phyloP scores from a whole-genome alignment of 495 filamentous ascomycete species.

The Peziza echinospora region DNA sequence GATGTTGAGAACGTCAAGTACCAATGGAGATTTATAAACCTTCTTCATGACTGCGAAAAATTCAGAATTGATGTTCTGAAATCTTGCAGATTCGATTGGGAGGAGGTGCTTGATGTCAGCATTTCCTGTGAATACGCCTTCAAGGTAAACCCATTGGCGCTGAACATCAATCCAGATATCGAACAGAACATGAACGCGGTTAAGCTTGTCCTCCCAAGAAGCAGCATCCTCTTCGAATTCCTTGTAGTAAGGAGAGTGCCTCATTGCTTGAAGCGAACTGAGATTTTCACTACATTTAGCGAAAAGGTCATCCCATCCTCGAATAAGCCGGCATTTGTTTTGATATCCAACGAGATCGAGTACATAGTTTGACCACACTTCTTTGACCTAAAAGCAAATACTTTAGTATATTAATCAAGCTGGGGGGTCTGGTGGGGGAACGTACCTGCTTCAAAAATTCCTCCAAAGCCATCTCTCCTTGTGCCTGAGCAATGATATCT shows the following conservation, averaged over 20 bases:
- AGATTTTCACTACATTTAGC: constrained; percentile 96
- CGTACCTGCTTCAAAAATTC: constrained; percentile 77
- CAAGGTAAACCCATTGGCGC: constrained; percentile 96
- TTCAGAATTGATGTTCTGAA: constrained; percentile 97
- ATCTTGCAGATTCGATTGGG: constrained; percentile 83
- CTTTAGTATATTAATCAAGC: neutral
- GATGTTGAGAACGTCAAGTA: constrained; percentile 87
- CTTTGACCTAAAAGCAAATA: too few species aligned
- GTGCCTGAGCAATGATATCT: constrained; percentile 82
- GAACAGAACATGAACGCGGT: constrained; percentile 89
- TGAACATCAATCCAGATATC: constrained; percentile 99
- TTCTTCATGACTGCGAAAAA: constrained; percentile 98
- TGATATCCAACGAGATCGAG: constrained; percentile 93
- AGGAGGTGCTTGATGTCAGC: constrained; percentile 97
- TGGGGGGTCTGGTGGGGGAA: too few species aligned
- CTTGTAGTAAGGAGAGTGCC: constrained; percentile 95
- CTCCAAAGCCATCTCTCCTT: constrained; percentile 95
- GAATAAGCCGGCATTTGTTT: constrained; percentile 88
- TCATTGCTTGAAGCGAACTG: constrained; percentile 94
- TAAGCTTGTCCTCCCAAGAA: constrained; percentile 92
- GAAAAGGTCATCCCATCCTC: constrained; percentile 95
- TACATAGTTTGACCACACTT: constrained; percentile 86
- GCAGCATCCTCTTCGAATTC: constrained; percentile 96
- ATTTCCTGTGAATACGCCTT: constrained; percentile 96
- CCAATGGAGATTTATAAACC: constrained; percentile 80